Base-by-base conservation (phyloP, 2,329 filamentous ascomycete genomes). In the Tolypocladium paradoxum region DNA sequence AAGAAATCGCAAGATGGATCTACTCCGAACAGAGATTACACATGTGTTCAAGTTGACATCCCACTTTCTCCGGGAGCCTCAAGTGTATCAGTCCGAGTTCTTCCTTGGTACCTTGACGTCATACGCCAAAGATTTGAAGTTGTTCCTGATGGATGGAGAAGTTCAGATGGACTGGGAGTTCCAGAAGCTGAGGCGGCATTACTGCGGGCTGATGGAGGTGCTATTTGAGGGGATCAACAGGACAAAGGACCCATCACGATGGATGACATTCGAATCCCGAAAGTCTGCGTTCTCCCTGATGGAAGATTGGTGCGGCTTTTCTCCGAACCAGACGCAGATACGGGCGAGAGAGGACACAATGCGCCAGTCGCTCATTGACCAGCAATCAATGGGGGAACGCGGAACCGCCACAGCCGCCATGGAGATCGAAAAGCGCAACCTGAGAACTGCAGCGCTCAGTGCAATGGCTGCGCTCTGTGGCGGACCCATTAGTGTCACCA, bases 241-340 rank as follows among this genome's bases (percentile, higher is more conserved):
- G 50, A 90, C 90, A 0, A 84, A 84, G 56, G 89, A 96, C 55
- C 87, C 90, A 2, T 85, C 89, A 5, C 81, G 90, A 34, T 99
- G 93, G 92, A 93, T 99, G 82, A 91, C 93, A 0, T 99, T 99
- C 64, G 93, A 99, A 67, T 89, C 91, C 14, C 80, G 95, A 40
- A 96, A 96, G 66, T 96, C 93, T 6, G 88, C 92, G 0, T 99
- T 99, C 65, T 85, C 91, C 0, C 73, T 99, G 48, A 97, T 99
- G 91, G 93, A 99, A 69, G 92, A 97, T 59, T 99, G 95, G 95
- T 99, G 93, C 66, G 93, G 93, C 2, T 96, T 95, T 67, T 96
- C 91, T 8, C 90, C 91, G 0, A 96, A 96, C 58, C 90, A 95
- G 65, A 77, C 74, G 16, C 88, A 95, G 58, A 88, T 96, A 40